phyloP scores from a whole-genome alignment of 2,329 filamentous ascomycete species.

The Mollisiaceae sp. region DNA sequence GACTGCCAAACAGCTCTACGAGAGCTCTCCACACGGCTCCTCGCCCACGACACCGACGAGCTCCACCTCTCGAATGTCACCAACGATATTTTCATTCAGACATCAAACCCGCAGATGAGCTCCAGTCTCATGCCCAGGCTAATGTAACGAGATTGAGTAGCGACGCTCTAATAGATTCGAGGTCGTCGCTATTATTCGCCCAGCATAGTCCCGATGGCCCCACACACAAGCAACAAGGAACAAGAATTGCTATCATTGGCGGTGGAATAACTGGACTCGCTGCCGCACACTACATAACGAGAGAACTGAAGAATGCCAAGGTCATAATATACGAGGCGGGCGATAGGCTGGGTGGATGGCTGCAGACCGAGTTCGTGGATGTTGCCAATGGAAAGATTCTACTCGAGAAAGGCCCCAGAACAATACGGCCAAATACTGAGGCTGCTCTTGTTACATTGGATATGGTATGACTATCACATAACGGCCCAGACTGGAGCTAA shows the following conservation, averaged over 20 bases:
- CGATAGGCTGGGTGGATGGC: conserved; percentile 79
- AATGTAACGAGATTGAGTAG: not conserved
- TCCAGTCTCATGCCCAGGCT: not conserved
- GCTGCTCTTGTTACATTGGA: conserved; percentile 35
- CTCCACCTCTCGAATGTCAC: conserved; percentile 2
- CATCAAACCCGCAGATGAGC: conserved; percentile 7
- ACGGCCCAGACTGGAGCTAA: conserved; percentile 9
- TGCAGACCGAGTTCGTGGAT: conserved; percentile 68
- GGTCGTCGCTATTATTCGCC: not conserved
- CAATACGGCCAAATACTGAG: conserved; percentile 36
- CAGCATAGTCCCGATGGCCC: conserved; percentile 6
- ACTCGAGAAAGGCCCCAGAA: conserved; percentile 83
- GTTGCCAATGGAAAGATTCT: conserved; percentile 67
- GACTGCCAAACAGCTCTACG: conserved; percentile 17
- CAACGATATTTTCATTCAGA: conserved; percentile 15
- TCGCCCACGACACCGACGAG: conserved; percentile 8
- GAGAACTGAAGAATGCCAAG: conserved; percentile 67
- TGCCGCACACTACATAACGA: conserved; percentile 76
- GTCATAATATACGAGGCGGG: conserved; percentile 83
- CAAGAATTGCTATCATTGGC: conserved; percentile 70
- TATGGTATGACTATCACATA: conserved; percentile 25
- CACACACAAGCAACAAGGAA: conserved; percentile 8
- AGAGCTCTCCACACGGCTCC: conserved; percentile 16
- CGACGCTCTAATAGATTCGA: not conserved
- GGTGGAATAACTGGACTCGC: conserved; percentile 84